Percentiles rank a stretch among this genome's conserved stretches.
Conservation (phyloP, 148 eudicot species). For the Dysphania ambrosioides region DNA sequence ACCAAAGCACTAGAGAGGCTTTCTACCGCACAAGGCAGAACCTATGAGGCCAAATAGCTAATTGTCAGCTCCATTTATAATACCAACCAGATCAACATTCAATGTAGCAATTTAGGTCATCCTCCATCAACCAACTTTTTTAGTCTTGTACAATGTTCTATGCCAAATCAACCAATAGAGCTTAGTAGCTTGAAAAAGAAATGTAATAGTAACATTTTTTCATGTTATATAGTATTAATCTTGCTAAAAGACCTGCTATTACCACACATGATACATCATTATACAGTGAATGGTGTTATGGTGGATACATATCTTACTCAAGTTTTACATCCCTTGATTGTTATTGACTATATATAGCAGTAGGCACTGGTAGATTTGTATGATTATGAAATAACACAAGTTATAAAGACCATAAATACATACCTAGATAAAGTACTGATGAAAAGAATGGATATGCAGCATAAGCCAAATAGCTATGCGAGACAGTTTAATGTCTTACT, state of each 20-base stretch:
- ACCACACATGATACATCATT: not conserved
- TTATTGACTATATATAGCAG: not conserved
- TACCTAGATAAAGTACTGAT: not conserved
- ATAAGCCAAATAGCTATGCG: not conserved
- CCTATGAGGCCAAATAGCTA: too few species aligned
- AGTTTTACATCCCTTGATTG: not conserved
- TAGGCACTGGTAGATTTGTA: not conserved
- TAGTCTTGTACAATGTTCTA: too few species aligned
- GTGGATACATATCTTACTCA: not conserved
- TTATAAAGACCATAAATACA: not conserved
- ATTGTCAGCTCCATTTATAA: too few species aligned
- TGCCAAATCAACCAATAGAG: too few species aligned
- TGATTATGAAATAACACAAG: not conserved
- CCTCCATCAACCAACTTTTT: too few species aligned
- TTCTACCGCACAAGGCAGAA: too few species aligned
- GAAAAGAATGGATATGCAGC: not conserved
- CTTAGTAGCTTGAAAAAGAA: not conserved
- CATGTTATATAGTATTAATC: not conserved
- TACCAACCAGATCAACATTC: too few species aligned
- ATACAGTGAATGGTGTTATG: too few species aligned
- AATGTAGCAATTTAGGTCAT: too few species aligned
- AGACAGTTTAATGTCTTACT: constrained; percentile 1
- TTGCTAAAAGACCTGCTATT: not conserved
- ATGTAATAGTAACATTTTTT: not conserved
- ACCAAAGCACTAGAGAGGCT: too few species aligned